Conservation (phyloP, 1,284 basidiomycete species). For the Cutaneotrichosporon sp. region DNA sequence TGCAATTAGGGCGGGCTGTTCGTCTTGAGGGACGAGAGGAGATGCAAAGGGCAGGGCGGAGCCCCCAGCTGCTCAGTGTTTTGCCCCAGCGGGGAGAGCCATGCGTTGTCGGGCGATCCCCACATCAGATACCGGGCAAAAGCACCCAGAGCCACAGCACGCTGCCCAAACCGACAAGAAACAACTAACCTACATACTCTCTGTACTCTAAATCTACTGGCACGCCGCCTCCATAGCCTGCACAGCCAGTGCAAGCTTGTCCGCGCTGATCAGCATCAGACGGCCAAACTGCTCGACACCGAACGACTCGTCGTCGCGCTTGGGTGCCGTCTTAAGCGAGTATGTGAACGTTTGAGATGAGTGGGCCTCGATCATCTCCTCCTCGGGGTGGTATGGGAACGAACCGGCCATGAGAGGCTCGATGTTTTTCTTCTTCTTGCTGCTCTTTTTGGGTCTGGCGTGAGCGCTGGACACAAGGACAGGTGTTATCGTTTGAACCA, state of each 20-base stretch:
- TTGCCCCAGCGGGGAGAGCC: no score
- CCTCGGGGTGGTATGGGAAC: slow-evolving; percentile 80
- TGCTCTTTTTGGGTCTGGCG: slow-evolving; percentile 6
- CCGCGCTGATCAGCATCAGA: slow-evolving; percentile 61
- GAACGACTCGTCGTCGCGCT: slow-evolving; percentile 66
- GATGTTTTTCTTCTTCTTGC: slow-evolving; percentile 42
- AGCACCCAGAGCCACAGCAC: no score
- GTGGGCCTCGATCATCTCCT: slow-evolving; percentile 66
- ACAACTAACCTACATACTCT: no score
- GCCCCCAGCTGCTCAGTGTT: no score
- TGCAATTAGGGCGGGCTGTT: no score
- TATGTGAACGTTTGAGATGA: slow-evolving; percentile 63
- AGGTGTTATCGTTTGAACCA: no score
- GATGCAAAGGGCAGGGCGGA: no score
- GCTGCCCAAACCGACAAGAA: no score
- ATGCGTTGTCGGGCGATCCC: no score
- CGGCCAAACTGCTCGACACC: slow-evolving; percentile 73
- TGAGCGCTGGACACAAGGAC: not conserved
- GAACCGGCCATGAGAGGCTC: slow-evolving; percentile 35
- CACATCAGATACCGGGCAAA: no score
- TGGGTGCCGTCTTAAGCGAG: slow-evolving; percentile 58
- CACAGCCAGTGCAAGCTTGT: slow-evolving; percentile 42
- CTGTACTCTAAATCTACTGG: not conserved
- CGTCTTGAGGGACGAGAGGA: no score
- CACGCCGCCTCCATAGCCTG: slow-evolving; percentile 46